phyloP scores from a whole-genome alignment of 2,329 filamentous ascomycete species.

The Alternaria sp. region DNA sequence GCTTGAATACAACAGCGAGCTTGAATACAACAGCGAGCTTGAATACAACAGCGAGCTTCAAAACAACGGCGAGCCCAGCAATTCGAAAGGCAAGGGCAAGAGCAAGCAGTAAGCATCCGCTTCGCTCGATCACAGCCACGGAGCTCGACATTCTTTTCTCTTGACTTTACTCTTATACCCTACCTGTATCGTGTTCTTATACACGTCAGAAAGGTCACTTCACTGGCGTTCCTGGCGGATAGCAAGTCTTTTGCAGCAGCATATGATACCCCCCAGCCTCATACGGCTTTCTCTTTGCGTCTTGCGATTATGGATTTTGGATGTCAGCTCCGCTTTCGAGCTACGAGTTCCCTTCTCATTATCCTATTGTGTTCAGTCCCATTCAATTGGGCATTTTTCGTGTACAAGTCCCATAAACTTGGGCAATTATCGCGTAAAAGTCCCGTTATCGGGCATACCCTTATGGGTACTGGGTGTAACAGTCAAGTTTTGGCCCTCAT shows the following conservation, averaged over 20 bases:
- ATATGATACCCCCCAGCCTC: slow-evolving; percentile 3
- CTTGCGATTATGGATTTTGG: neutral
- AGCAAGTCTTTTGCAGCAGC: neutral
- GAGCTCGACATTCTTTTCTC: neutral
- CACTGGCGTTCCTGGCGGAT: neutral
- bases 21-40: neutral
- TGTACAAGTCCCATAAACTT: neutral
- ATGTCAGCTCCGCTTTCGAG: neutral
- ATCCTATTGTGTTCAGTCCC: neutral
- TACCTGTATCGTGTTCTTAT: neutral
- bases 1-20: neutral
- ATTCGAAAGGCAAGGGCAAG: neutral
- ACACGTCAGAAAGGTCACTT: neutral
- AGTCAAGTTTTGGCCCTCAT: neutral
- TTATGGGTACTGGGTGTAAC: neutral
- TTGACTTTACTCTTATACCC: neutral
- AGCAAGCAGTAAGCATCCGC: neutral
- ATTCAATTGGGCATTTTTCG: neutral
- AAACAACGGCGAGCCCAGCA: neutral
- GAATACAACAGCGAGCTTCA: neutral
- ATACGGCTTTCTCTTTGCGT: neutral
- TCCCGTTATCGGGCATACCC: neutral
- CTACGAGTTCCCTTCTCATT: neutral
- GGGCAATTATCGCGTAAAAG: neutral
- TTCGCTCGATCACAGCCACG: neutral